Percentiles rank a stretch among this genome's conserved stretches.
Conservation (phyloP, 2,329 filamentous ascomycete species). For the Aaosphaeria arxii region DNA sequence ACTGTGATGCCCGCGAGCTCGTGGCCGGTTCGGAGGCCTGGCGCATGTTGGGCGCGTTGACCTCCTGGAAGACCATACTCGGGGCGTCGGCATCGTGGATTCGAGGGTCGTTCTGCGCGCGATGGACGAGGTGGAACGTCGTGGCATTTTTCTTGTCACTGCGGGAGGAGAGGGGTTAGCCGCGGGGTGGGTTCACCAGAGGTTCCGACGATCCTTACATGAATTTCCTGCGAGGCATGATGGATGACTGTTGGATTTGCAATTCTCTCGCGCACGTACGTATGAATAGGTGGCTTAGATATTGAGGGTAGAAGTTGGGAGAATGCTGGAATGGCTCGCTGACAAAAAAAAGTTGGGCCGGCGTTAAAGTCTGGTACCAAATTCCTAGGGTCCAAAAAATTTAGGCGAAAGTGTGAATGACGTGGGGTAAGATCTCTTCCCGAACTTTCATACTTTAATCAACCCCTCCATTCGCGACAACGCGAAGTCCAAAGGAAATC, state of each 20-base stretch:
- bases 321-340: conserved; percentile 14
- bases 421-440: conserved; percentile 14
- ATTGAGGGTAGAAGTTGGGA: conserved; percentile 14
- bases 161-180: conserved; percentile 26
- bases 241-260: conserved; percentile 30
- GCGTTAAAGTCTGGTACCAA: conserved; percentile 5
- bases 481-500: no score
- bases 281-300: no score
- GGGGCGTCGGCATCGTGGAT: conserved; percentile 90
- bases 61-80: conserved; percentile 83
- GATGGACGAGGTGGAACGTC: conserved; percentile 91
- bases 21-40: conserved; percentile 40
- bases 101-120: conserved; percentile 93
- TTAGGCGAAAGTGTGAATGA: conserved; percentile 64
- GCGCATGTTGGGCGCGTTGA: conserved; percentile 41
- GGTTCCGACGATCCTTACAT: conserved; percentile 52
- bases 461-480: conserved; percentile 9
- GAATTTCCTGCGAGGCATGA: conserved; percentile 72
- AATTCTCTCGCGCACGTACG: not conserved
- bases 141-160: conserved; percentile 88
- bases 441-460: conserved; percentile 11
- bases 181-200: conserved; percentile 1
- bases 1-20: conserved; percentile 43
- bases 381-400: conserved; percentile 50
- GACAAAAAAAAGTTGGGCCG: conserved; percentile 21